Percentiles rank a stretch among this genome's conserved stretches.
These are phyloP conservation scores for Xylaria sp. DNA, from an alignment of 2,329 filamentous ascomycete species.

Conservation along the genomic window DNA sequence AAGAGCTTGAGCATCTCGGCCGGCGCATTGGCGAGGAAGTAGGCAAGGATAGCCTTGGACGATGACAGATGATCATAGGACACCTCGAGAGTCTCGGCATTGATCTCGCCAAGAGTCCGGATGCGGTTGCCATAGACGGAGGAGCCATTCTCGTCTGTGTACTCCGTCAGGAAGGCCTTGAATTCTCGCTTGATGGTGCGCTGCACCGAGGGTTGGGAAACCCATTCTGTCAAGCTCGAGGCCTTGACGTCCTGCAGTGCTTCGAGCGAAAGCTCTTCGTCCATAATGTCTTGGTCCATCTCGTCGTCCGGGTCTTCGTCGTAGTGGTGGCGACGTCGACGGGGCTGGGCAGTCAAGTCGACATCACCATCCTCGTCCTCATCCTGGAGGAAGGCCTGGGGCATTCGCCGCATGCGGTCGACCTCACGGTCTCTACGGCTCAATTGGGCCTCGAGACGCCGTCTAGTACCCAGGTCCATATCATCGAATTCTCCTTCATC, in stretches of 20 bases:
- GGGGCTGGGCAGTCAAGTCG: slow-evolving; percentile 83
- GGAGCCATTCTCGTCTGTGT: slow-evolving; percentile 83
- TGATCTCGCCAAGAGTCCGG: slow-evolving; percentile 92
- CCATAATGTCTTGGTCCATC: slow-evolving; percentile 92
- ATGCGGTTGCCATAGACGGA: slow-evolving; percentile 97
- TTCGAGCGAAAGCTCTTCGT: slow-evolving; percentile 91
- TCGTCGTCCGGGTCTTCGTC: slow-evolving; percentile 94
- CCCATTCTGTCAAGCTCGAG: slow-evolving; percentile 91
- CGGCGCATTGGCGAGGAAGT: slow-evolving; percentile 93
- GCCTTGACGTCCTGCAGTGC: slow-evolving; percentile 92
- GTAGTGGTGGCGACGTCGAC: slow-evolving; percentile 84
- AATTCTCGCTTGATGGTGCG: slow-evolving; percentile 95
- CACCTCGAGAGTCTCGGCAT: slow-evolving; percentile 93
- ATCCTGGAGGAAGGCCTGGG: slow-evolving; percentile 73
- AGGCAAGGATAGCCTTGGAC: slow-evolving; percentile 90
- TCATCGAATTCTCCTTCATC: slow-evolving; percentile 76
- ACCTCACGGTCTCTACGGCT: slow-evolving; percentile 75
- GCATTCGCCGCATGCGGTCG: slow-evolving; percentile 66
- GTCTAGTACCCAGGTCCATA: slow-evolving; percentile 66
- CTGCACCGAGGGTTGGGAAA: slow-evolving; percentile 85
- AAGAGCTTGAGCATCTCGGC: slow-evolving; percentile 96
- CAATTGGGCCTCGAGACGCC: slow-evolving; percentile 72
- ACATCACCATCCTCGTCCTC: slow-evolving; percentile 85
- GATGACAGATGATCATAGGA: slow-evolving; percentile 91
- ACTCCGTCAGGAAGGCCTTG: slow-evolving; percentile 95